Evolutionary conservation across 2,329 filamentous ascomycete species (phyloP).

Genomic region (Zasmidium angulare): DNA sequence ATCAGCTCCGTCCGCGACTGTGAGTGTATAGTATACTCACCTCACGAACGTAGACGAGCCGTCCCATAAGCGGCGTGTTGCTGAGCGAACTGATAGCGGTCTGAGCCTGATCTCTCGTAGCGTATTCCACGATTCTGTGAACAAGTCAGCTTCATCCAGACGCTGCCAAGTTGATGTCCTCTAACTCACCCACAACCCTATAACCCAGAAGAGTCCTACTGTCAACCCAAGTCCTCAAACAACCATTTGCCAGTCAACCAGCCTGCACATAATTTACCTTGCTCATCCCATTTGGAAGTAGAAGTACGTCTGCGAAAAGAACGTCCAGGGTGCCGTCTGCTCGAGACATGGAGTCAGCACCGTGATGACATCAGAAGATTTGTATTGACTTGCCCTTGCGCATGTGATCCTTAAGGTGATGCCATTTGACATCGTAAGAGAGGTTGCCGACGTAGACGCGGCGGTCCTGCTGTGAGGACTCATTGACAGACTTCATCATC

Average conservation of each 20-base stretch:
- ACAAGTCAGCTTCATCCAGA: conserved; percentile 9
- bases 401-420: conserved; percentile 99
- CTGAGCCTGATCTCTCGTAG: conserved; percentile 97
- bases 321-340: conserved; percentile 82
- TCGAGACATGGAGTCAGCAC: conserved; percentile 5
- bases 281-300: conserved; percentile 99
- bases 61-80: conserved; percentile 98
- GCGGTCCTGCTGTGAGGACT: conserved; percentile 96
- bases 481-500: conserved; percentile 93
- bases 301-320: conserved; percentile 97
- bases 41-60: conserved; percentile 97
- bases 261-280: conserved; percentile 83
- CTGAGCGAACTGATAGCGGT: conserved; percentile 95
- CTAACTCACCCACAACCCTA: conserved; percentile 98
- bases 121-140: conserved; percentile 98
- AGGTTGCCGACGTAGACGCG: conserved; percentile 99
- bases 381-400: conserved; percentile 75
- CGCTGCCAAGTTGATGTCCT: neutral
- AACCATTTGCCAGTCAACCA: conserved; percentile 72
- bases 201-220: conserved; percentile 82
- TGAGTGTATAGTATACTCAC: conserved; percentile 49
- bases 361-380: conserved; percentile 1
- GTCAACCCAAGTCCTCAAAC: conserved; percentile 96
- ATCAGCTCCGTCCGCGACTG: conserved; percentile 14
- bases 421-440: conserved; percentile 99